Percentiles rank a stretch among this genome's conserved stretches.
These are phyloP conservation scores for Lepidium campestre DNA, from an alignment of 441 rosid genomes.

Conservation along the genomic window DNA sequence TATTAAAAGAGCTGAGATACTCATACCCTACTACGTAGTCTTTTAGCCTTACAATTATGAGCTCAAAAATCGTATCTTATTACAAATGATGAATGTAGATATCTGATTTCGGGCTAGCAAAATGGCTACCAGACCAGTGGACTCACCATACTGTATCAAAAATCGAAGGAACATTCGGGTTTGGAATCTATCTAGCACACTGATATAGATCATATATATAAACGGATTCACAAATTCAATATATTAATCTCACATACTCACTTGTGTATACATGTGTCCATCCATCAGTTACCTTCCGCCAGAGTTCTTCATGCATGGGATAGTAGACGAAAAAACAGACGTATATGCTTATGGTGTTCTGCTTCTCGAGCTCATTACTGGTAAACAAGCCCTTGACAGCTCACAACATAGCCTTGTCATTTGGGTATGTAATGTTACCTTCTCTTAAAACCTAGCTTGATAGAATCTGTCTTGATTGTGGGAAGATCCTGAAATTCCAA, in stretches of 20 bases:
- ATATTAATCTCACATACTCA: not conserved
- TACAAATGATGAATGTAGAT: conserved; percentile 37
- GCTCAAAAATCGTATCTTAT: not conserved
- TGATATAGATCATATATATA: not conserved
- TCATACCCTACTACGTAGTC: not conserved
- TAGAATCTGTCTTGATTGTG: not conserved
- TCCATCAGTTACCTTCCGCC: conserved; percentile 78
- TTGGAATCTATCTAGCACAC: conserved; percentile 14
- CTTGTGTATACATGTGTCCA: not conserved
- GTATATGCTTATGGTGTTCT: conserved; percentile 88
- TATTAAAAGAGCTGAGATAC: not conserved
- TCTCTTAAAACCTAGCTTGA: not conserved
- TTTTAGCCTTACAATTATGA: not conserved
- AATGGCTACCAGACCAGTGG: conserved; percentile 93
- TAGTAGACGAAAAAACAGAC: conserved; percentile 85
- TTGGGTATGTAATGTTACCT: conserved; percentile 57
- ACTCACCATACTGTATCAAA: conserved; percentile 78
- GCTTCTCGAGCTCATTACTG: conserved; percentile 75
- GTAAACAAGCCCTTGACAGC: conserved; percentile 72
- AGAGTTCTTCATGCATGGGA: conserved; percentile 90
- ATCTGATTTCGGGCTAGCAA: conserved; percentile 91
- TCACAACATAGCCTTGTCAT: conserved; percentile 84
- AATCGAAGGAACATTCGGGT: conserved; percentile 98
- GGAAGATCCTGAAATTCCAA: no score
- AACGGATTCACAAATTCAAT: not conserved